phyloP scores from a whole-genome alignment of 169 alveolate species.

The Plasmodium gallinaceum region DNA sequence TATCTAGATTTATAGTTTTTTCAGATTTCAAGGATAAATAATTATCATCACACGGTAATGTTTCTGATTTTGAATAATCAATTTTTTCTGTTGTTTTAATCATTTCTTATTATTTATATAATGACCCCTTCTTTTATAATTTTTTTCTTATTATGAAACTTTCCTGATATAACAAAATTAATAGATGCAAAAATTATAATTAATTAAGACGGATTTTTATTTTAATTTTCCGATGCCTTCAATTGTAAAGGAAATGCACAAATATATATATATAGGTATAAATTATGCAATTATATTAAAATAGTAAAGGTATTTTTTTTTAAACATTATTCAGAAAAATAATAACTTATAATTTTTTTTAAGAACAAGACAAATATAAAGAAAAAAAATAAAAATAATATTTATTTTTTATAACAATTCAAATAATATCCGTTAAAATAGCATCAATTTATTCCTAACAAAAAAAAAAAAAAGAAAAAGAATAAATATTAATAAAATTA shows the following conservation, averaged over 20 bases:
- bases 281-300: no score
- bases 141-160: not conserved
- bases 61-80: constrained; percentile 46
- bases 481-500: not conserved
- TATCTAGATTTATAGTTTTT: constrained; percentile 17
- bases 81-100: constrained; percentile 23
- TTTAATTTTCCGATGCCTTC: no score
- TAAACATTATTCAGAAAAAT: no score
- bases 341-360: no score
- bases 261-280: no score
- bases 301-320: no score
- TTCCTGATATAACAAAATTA: no score
- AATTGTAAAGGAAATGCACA: no score
- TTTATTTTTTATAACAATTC: not conserved
- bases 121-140: not conserved
- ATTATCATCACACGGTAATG: constrained; percentile 28
- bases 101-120: constrained; percentile 23
- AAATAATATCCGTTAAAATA: not conserved
- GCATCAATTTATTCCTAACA: not conserved
- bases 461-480: not conserved
- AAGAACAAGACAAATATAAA: no score
- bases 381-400: not conserved
- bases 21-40: constrained; percentile 17
- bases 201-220: not conserved
- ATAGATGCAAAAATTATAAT: not conserved